Base-by-base conservation (phyloP, 1,284 basidiomycete species). In the Omphalotus olearius region DNA sequence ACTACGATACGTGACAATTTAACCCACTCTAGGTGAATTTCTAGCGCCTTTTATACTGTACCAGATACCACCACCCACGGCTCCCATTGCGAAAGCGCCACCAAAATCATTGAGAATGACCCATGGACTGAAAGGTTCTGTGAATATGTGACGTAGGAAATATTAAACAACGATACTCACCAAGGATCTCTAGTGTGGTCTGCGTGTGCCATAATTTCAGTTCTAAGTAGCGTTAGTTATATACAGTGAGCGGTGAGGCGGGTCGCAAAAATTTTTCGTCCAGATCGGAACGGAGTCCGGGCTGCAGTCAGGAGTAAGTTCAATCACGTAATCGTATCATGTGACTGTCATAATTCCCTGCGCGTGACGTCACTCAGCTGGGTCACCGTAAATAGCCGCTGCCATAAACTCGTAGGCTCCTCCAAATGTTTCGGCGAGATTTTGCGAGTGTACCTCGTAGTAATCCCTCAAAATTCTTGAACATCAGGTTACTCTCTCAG, bases 51-150 rank as follows among this genome's bases (percentile, higher is more conserved):
- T 99, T 66, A 98, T 95, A 59, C 94, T 93, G 73, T 99, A 95
- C 96, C 96, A 99, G 66, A 99, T 94, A 60, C 92, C 93, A 63
- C 96, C 93, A 62, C 94, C 94, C 46, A 96, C 85, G 18, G 92
- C 91, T 66, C 93, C 93, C 93, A 96, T 96, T 35, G 93, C 83
- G 66, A 94, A 96, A 16, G 94, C 95, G 60, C 93, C 95, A 59
- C 96, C 96, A 69, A 97, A 96, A 75, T 99, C 96, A 75, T 93
- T 98, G 59, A 99, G 85, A 68, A 99, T 93, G 52, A 98, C 96
- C 91, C 93, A 98, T 61, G 96, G 96, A 73, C 96, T 96, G 61
- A 37, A 54, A 47, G 56, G 20, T 4, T 9, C 30, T 33, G 30
- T 17, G 45, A n/a, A 47, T 44, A 58, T 33, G 48, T 4, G 1